Evolutionary conservation across 257 asterid species (phyloP).

Genomic region (Avicennia marina): DNA sequence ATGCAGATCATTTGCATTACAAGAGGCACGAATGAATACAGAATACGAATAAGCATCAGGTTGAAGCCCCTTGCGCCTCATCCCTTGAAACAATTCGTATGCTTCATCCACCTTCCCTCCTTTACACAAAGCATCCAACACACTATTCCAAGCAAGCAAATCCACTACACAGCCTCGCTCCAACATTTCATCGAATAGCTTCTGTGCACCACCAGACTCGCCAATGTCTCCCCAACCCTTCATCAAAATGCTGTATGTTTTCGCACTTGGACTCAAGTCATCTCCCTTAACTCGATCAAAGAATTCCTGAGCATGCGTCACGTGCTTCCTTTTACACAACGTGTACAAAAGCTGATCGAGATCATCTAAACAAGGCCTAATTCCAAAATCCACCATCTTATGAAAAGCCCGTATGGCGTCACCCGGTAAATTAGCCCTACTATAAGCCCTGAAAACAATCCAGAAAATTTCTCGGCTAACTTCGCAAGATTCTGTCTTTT

Average conservation of each 20-base stretch:
- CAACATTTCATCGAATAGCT: slow-evolving; percentile 77
- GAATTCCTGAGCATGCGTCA: slow-evolving; percentile 60
- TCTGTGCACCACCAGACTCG: slow-evolving; percentile 38
- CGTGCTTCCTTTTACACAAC: slow-evolving; percentile 69
- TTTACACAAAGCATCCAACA: slow-evolving; percentile 67
- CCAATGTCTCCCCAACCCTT: slow-evolving; percentile 81
- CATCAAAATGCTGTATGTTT: slow-evolving; percentile 80
- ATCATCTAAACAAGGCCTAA: slow-evolving; percentile 52
- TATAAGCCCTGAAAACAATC: slow-evolving; percentile 61
- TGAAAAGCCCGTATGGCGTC: slow-evolving; percentile 83
- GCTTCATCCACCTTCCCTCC: slow-evolving; percentile 79
- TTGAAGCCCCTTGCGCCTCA: slow-evolving; percentile 49
- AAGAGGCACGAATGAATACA: slow-evolving; percentile 58
- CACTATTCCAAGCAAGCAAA: slow-evolving; percentile 72
- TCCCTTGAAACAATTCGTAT: slow-evolving; percentile 40
- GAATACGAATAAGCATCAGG: slow-evolving; percentile 85
- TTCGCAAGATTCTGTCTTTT: slow-evolving; percentile 32
- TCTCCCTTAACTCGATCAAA: slow-evolving; percentile 46
- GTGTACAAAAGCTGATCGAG: slow-evolving; percentile 64
- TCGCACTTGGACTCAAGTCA: slow-evolving; percentile 38
- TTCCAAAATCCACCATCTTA: slow-evolving; percentile 81
- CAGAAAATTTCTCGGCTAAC: slow-evolving; percentile 54
- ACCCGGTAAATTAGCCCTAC: slow-evolving; percentile 71
- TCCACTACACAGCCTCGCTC: slow-evolving; percentile 51
- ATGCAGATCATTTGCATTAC: slow-evolving; percentile 53